Evolutionary conservation across 768 basidiomycete species (phyloP).

Genomic region (Termitomyces sp.): DNA sequence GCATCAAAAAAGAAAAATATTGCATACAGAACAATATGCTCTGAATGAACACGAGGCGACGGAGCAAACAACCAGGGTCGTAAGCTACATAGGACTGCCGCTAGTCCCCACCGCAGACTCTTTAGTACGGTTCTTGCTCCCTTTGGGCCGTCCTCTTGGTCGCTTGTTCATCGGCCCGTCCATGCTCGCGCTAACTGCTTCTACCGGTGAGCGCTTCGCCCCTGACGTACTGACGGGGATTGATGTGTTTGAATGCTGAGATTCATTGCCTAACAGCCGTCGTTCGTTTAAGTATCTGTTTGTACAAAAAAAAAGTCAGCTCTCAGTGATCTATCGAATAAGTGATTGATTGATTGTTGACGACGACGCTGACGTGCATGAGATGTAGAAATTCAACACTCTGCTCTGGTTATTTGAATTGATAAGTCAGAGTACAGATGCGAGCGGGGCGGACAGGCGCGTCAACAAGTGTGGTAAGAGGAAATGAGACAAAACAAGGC

Average conservation of each 20-base stretch:
- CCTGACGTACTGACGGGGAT: conserved; percentile 11
- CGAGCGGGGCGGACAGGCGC: background rate
- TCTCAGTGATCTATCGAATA: background rate
- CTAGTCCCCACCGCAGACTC: conserved; percentile 4
- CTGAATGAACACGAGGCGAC: background rate
- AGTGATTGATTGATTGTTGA: background rate
- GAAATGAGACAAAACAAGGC: background rate
- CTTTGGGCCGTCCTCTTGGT: conserved; percentile 63
- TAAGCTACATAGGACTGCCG: conserved; percentile 6
- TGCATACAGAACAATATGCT: background rate
- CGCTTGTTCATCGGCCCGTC: conserved; percentile 36
- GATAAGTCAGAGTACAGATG: background rate
- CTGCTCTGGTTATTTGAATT: background rate
- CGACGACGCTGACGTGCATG: background rate
- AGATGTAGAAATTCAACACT: background rate
- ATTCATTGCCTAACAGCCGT: conserved; percentile 44
- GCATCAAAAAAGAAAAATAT: background rate
- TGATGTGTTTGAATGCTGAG: conserved; percentile 10
- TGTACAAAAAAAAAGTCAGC: background rate
- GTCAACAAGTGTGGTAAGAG: background rate
- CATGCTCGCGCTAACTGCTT: conserved; percentile 5
- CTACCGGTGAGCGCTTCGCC: conserved; percentile 23
- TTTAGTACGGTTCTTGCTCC: conserved; percentile 53
- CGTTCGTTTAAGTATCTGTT: conserved; percentile 59
- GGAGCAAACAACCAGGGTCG: background rate